Evolutionary conservation across 495 filamentous ascomycete genomes (phyloP), one percentile per base, ranked within the genome.

Genomic region (Xylaria bambusicola): DNA sequence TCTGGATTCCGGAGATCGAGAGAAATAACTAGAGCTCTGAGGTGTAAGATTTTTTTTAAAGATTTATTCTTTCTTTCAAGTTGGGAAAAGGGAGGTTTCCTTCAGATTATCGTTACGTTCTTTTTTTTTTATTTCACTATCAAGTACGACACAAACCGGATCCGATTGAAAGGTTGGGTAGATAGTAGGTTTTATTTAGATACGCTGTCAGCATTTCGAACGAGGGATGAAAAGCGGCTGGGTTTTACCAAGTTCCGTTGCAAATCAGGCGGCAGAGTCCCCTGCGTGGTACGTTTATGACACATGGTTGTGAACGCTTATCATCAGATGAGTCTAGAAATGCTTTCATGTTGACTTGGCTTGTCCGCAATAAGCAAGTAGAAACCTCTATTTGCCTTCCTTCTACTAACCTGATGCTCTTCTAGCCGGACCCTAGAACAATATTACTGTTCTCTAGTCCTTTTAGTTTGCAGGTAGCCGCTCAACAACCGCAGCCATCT

Each of bases 401-500:
- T 18, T 61, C 35, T 56, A 61, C 50, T 61, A 8, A n/a, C 41
- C 40, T 56, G 58, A 26, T 64, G 46, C 53, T 61, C 18, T 35
- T 54, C 27, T 65, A 56, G 40, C 27, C 44, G 33, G 13, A 15
- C 40, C 42, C 36, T 17, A 35, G 9, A 2, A n/a, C 44, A 35
- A 27, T 40, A 51, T 42, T 51, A 35, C 26, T 35, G 36, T 51
- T 24, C 41, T 23, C 60, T 20, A 20, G 13, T 18, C 40, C 40
- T 10, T 45, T 55, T 72, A 84, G 68, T 84, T 84, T 17, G 81
- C 79, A 17, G 82, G 82, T 69, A 84, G 75, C 64, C 92, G 85
- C 62, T 86, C 86, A 52, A 98, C 94, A 63, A 95, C 91, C 57
- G 83, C 77, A 52, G 88, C 88, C 94, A 98, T 98, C 76, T 98